A percentile compares a stretch with the other conserved stretches of the same genome.
These are phyloP conservation scores for Juglanconis juglandina DNA, from an alignment of 2,329 filamentous ascomycete species.

Conservation along the genomic window DNA sequence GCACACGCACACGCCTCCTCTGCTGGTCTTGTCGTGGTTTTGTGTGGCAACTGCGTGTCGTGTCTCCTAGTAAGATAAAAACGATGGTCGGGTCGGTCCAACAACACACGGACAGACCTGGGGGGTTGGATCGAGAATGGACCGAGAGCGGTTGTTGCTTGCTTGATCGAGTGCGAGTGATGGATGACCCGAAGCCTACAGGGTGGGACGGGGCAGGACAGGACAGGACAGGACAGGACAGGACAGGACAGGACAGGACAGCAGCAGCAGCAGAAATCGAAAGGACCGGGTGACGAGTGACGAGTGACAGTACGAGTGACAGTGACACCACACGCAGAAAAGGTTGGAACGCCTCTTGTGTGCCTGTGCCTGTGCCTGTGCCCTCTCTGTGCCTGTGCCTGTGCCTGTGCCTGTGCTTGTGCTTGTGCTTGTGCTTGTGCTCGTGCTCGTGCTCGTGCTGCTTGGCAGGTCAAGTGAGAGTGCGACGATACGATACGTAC, in stretches of 20 bases:
- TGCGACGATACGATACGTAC: too few species aligned
- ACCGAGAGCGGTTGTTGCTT: background rate
- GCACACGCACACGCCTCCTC: background rate
- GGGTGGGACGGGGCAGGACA: background rate
- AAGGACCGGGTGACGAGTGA: slow-evolving; percentile 7
- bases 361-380: background rate
- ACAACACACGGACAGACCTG: background rate
- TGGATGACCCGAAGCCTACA: background rate
- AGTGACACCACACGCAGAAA: slow-evolving; percentile 7
- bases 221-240: background rate
- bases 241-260: background rate
- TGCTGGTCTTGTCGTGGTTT: background rate
- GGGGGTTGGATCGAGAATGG: background rate
- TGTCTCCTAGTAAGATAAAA: background rate
- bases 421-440: too few species aligned
- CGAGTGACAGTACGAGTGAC: slow-evolving; percentile 9
- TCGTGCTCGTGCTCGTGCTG: too few species aligned
- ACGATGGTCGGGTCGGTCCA: too few species aligned
- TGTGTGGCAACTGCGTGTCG: background rate
- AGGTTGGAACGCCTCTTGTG: background rate
- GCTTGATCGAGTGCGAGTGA: background rate
- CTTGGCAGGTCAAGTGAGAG: too few species aligned
- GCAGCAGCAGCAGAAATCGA: slow-evolving; percentile 1
- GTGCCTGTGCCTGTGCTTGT: background rate
- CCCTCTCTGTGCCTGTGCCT: too few species aligned